phyloP scores from a whole-genome alignment of 2,329 filamentous ascomycete genomes.

The Stagonosporopsis rhizophila region DNA sequence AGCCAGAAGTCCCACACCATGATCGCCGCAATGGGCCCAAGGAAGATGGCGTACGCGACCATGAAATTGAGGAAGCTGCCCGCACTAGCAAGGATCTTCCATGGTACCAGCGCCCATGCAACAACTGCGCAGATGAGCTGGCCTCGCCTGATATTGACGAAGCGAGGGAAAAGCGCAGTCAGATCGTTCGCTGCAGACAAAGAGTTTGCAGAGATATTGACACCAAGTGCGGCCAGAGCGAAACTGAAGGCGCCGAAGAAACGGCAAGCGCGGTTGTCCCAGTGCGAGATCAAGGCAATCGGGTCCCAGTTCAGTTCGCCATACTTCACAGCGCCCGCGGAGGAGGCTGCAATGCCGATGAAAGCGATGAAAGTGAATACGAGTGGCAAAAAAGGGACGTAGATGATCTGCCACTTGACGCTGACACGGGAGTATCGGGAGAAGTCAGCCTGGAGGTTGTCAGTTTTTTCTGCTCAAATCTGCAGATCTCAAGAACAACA shows the following conservation, averaged over 20 bases:
- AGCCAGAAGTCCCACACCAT: slow-evolving; percentile 68
- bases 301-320: slow-evolving; percentile 56
- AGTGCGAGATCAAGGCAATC: slow-evolving; percentile 50
- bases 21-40: slow-evolving; percentile 69
- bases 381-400: slow-evolving; percentile 60
- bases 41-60: slow-evolving; percentile 69
- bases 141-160: slow-evolving; percentile 60
- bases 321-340: slow-evolving; percentile 61
- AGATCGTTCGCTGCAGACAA: slow-evolving; percentile 63
- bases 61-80: slow-evolving; percentile 64
- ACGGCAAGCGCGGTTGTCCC: slow-evolving; percentile 48
- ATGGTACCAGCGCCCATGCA: slow-evolving; percentile 55
- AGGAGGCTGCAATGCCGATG: slow-evolving; percentile 66
- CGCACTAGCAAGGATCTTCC: slow-evolving; percentile 56
- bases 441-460: slow-evolving; percentile 61
- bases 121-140: slow-evolving; percentile 55
- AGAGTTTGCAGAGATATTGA: slow-evolving; percentile 61
- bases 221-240: slow-evolving; percentile 59
- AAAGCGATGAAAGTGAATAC: slow-evolving; percentile 62
- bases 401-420: slow-evolving; percentile 59
- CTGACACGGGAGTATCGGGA: slow-evolving; percentile 58
- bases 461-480: neutral
- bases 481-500: neutral
- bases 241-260: slow-evolving; percentile 55
- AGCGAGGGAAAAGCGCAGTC: slow-evolving; percentile 60